phyloP scores from a whole-genome alignment of 2,329 filamentous ascomycete genomes.

The Alternaria ethzedia region DNA sequence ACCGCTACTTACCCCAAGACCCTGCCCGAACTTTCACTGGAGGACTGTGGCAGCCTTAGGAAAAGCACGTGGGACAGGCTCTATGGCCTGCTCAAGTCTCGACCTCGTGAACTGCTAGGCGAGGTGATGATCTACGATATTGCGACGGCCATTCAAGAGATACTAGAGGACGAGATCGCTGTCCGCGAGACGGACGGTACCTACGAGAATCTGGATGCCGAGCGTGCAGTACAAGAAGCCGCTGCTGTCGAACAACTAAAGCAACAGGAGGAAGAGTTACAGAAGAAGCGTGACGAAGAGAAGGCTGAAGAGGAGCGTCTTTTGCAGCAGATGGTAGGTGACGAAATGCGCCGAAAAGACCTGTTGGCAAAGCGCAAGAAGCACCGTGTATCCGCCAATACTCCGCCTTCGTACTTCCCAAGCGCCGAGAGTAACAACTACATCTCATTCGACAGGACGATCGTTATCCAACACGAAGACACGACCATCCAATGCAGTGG shows the following conservation, averaged over 20 bases:
- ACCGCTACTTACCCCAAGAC: constrained; percentile 93
- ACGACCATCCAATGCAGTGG: constrained; percentile 71
- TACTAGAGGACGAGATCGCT: constrained; percentile 85
- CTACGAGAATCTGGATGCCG: constrained; percentile 85
- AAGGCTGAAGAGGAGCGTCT: constrained; percentile 72
- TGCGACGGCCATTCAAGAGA: constrained; percentile 66
- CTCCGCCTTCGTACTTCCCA: constrained; percentile 48
- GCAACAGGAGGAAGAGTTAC: constrained; percentile 50
- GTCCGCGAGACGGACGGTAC: constrained; percentile 76
- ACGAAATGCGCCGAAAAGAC: constrained; percentile 74
- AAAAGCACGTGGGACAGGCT: constrained; percentile 76
- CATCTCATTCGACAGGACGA: constrained; percentile 71
- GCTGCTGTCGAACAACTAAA: constrained; percentile 66
- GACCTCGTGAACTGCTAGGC: constrained; percentile 69
- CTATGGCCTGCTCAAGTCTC: constrained; percentile 69
- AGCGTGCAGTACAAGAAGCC: constrained; percentile 82
- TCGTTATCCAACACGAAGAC: constrained; percentile 67
- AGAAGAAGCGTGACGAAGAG: constrained; percentile 52
- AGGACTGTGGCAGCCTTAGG: constrained; percentile 68
- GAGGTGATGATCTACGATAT: constrained; percentile 71
- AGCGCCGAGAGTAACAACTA: constrained; percentile 39
- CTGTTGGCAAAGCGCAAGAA: constrained; percentile 64
- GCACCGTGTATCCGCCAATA: constrained; percentile 48
- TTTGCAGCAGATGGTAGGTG: constrained; percentile 73
- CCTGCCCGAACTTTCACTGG: constrained; percentile 72